Evolutionary conservation across 495 filamentous ascomycete species (phyloP), one percentile per base, ranked within the genome.

Genomic region (Parathielavia appendiculata): DNA sequence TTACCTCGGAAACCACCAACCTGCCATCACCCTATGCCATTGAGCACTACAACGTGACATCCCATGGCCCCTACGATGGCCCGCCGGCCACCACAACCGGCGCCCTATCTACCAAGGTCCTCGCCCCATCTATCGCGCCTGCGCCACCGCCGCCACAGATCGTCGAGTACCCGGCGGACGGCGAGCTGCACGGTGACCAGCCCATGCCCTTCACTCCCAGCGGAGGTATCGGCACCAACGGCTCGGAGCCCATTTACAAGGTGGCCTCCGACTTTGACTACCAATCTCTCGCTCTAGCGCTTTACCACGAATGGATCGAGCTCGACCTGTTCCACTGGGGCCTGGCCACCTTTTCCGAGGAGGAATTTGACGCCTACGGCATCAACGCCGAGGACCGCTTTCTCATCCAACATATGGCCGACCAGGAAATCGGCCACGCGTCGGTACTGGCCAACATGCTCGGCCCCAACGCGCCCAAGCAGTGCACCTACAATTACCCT

Each of bases 291-390:
- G 76, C 79, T 7, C 78, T 92, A 9, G 86, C 77, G 7, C 74
- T 92, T 2, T 90, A 91, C 63, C 85, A 91, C 59, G 91, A 95
- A 73, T 95, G 81, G 77, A 91, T 93, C 60, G 91, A 96, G 69
- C 76, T 95, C 0, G 91, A 95, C 66, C 78, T 92, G 16, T 96
- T 95, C 82, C 86, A 89, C 65, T 82, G 89, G 67, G 89, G 86
- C 17, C 77, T 95, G 17, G 80, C 79, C 1, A 81, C 77, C 0
- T 95, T 92, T 74, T 81, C 81, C 1, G 82, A 75, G 0, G 74
- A 83, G 13, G 88, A 95, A 4, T 95, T 92, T 64, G 73, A 79
- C 19, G 79, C 73, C 0, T 86, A 82, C 44, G 88, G 89, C 4
- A 67, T 95, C 13, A 83, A 70, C 0, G 75, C 83, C 16, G 81